These are phyloP conservation scores for Raffaelea ambrosiae DNA, from an alignment of 2,329 filamentous ascomycete genomes.

Conservation along the genomic window DNA sequence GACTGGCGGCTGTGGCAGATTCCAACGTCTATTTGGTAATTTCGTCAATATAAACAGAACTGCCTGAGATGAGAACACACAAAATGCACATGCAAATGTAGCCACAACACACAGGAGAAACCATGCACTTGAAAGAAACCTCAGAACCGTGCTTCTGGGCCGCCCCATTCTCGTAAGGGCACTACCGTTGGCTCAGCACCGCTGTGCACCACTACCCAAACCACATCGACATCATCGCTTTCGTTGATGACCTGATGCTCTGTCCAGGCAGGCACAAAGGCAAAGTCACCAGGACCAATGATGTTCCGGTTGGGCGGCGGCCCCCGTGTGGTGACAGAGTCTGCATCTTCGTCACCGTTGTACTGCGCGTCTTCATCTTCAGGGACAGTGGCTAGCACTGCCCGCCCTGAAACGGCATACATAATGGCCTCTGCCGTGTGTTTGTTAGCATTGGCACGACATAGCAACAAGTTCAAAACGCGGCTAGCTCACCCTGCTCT, in stretches of 20 bases:
- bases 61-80: not conserved
- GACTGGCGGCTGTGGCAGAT: too few relatives aligned
- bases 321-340: slow-evolving; percentile 32
- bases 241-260: slow-evolving; percentile 66
- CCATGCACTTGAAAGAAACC: not conserved
- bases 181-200: slow-evolving; percentile 53
- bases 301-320: slow-evolving; percentile 42
- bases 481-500: slow-evolving; percentile 55
- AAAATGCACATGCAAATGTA: not conserved
- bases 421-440: slow-evolving; percentile 52
- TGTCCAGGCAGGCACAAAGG: slow-evolving; percentile 59
- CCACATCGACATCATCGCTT: slow-evolving; percentile 42
- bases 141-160: slow-evolving; percentile 26
- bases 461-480: too few relatives aligned
- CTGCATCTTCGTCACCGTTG: slow-evolving; percentile 34
- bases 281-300: slow-evolving; percentile 58
- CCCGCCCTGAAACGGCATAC: slow-evolving; percentile 54
- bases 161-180: slow-evolving; percentile 55
- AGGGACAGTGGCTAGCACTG: slow-evolving; percentile 50
- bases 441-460: too few relatives aligned
- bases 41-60: too few relatives aligned
- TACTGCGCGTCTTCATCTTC: slow-evolving; percentile 27
- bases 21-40: too few relatives aligned
- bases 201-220: slow-evolving; percentile 58
- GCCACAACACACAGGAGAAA: not conserved